Evolutionary conservation across 2,329 filamentous ascomycete genomes (phyloP).

Genomic region (Cercospora sojina): DNA sequence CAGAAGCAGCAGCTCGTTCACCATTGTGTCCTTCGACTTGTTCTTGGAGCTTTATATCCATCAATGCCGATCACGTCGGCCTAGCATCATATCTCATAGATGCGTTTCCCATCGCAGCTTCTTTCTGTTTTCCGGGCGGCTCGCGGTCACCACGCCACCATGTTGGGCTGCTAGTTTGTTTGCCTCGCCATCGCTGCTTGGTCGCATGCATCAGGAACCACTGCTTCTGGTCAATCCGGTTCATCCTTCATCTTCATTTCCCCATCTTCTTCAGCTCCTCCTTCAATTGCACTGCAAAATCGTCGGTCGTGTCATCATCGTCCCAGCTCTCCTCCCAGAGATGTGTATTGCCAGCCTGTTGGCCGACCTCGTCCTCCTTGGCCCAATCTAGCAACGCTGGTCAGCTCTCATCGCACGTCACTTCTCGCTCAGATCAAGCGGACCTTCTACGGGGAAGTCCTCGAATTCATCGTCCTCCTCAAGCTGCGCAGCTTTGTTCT

Average conservation of each 20-base stretch:
- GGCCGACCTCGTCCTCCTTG: constrained; percentile 77
- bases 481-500: constrained; percentile 64
- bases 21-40: not conserved
- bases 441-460: constrained; percentile 96
- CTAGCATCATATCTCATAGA: constrained; percentile 10
- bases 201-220: not conserved
- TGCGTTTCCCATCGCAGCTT: not conserved
- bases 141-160: not conserved
- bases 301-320: constrained; percentile 94
- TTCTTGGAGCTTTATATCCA: not conserved
- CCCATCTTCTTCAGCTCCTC: constrained; percentile 96
- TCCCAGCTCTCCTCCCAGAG: constrained; percentile 99
- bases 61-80: not conserved
- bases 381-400: constrained; percentile 71
- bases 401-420: not conserved
- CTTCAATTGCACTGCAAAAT: constrained; percentile 92
- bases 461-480: constrained; percentile 99
- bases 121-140: not conserved
- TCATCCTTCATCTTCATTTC: constrained; percentile 43
- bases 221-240: not conserved
- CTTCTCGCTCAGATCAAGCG: not conserved
- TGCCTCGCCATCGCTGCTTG: not conserved
- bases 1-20: not conserved
- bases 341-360: constrained; percentile 64
- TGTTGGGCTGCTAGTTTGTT: not conserved